phyloP scores from a whole-genome alignment of 257 asterid genomes.

The Anisodus acutangulus region DNA sequence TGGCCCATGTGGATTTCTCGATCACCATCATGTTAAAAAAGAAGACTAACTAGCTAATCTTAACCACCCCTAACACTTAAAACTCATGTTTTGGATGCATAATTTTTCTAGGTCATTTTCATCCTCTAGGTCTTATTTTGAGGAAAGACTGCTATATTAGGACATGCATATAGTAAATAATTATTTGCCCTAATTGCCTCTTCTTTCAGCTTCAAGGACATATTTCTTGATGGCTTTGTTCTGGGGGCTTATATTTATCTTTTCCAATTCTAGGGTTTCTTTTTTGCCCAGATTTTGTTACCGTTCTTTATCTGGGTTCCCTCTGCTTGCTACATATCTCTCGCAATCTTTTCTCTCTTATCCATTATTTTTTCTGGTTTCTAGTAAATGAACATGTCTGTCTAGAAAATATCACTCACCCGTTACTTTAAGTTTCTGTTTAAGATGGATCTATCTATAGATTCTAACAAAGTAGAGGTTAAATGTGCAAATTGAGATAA shows the following conservation, averaged over 20 bases:
- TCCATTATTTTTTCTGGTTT: not conserved
- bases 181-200: slow-evolving; percentile 45
- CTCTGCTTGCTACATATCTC: not conserved
- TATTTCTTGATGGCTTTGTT: slow-evolving; percentile 71
- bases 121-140: not conserved
- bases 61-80: not conserved
- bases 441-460: not conserved
- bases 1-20: not conserved
- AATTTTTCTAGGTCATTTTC: not conserved
- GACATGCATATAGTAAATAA: not conserved
- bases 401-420: not conserved
- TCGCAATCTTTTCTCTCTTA: too few relatives aligned
- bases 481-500: not conserved
- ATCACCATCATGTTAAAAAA: not conserved
- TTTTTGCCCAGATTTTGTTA: slow-evolving; percentile 38
- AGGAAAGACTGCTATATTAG: not conserved
- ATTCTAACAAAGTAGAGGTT: not conserved
- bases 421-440: not conserved
- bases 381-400: not conserved
- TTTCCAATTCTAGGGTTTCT: slow-evolving; percentile 31
- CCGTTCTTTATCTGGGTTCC: slow-evolving; percentile 3
- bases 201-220: slow-evolving; percentile 71
- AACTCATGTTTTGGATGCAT: not conserved
- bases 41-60: not conserved
- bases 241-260: slow-evolving; percentile 63